phyloP scores from a whole-genome alignment of 2,329 filamentous ascomycete genomes.

The Alternaria sp. region DNA sequence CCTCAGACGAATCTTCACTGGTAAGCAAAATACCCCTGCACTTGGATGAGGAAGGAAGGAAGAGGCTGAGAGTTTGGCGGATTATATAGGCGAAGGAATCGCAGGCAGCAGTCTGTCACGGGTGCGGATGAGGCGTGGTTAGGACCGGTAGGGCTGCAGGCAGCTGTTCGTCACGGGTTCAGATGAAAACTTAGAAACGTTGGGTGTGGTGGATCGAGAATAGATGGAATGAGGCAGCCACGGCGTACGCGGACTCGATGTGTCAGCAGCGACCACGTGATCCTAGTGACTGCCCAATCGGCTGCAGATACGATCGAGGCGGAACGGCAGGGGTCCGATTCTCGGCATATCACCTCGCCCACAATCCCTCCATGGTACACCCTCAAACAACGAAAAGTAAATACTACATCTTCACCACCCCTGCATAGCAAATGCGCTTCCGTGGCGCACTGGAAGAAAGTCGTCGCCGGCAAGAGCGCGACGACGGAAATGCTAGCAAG shows the following conservation, averaged over 20 bases:
- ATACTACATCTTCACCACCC: neutral
- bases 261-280: neutral
- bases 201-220: neutral
- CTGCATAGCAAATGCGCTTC: neutral
- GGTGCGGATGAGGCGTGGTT: neutral
- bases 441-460: neutral
- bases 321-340: neutral
- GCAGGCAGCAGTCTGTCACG: neutral
- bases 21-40: neutral
- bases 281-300: neutral
- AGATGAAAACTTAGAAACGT: neutral
- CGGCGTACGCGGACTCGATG: neutral
- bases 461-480: conserved; percentile 2
- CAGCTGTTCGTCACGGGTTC: neutral
- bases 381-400: neutral
- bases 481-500: neutral
- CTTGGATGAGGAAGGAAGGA: neutral
- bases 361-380: neutral
- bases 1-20: neutral
- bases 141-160: neutral
- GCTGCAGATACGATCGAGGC: neutral
- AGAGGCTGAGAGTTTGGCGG: neutral
- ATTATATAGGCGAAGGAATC: neutral
- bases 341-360: neutral
- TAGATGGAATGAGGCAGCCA: neutral